Base-by-base conservation (phyloP, 1,284 basidiomycete genomes). In the Mycena citricolor region DNA sequence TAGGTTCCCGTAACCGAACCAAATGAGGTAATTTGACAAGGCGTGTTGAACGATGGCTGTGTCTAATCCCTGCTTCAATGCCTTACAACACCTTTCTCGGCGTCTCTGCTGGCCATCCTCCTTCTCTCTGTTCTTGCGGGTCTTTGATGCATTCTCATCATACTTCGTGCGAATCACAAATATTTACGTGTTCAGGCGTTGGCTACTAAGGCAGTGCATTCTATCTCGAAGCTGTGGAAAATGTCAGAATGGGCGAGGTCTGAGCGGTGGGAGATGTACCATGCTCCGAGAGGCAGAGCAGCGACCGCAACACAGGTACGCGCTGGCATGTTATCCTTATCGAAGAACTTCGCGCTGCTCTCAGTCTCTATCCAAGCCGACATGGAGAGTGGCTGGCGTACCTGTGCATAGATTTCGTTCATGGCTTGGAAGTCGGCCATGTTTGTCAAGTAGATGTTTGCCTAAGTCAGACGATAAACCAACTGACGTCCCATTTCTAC, bases 281-380 rank as follows among this genome's bases (percentile, higher is more conserved):
- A 32, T 19, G 51, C 51, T 23, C 47, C 47, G 39, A 79, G 54
- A 0, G 83, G 81, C 12, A 86, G 70, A 16, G 70, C 61, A 3
- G 70, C 73, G 13, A 86, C 83, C 4, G 80, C 82, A 30, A 87
- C 63, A 57, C 81, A 84, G 8, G 83, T 85, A 32, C 82, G 69
- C 20, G 81, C 80, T 17, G 81, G 82, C 55, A 79, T 70, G 12
- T 68, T 70, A 14, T 64, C 63, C 40, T 62, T 62, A 14, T 68
- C 61, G 53, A 82, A 81, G 59, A 74, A 79, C 80, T 82, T 19
- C 16, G 26, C 16, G 14, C 23, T 17, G 11, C 17, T n/a, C 11
- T 11, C n/a, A 13, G 10, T 29, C 12, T 11, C 22, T 26, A 14
- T 13, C 21, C 5, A 17, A 41, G 32, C 4, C 34, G n/a, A 19